Percentiles rank a stretch among this genome's conserved stretches.
phyloP scores from a whole-genome alignment of 129 eudicot genomes.

The Artemisia annua region DNA sequence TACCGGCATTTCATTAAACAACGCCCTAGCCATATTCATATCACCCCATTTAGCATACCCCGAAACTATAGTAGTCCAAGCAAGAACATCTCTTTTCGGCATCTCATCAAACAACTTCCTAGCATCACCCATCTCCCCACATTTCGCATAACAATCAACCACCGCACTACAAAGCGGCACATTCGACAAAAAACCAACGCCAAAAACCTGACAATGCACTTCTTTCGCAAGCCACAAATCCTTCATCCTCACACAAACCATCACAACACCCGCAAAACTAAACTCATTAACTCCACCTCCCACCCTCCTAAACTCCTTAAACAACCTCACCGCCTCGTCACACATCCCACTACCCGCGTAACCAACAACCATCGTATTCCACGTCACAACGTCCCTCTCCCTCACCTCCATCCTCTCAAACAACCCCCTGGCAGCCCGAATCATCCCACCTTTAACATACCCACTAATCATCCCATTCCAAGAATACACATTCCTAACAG shows the following conservation, averaged over 20 bases:
- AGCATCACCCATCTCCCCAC: slow-evolving; percentile 57
- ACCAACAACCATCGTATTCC: slow-evolving; percentile 79
- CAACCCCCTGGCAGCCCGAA: slow-evolving; percentile 51
- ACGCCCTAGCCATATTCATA: slow-evolving; percentile 45
- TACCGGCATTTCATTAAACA: slow-evolving; percentile 59
- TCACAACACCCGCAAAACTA: slow-evolving; percentile 67
- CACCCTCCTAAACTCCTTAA: slow-evolving; percentile 46
- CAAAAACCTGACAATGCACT: slow-evolving; percentile 59
- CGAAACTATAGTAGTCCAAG: slow-evolving; percentile 76
- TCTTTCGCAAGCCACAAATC: slow-evolving; percentile 53
- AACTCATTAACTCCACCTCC: slow-evolving; percentile 51
- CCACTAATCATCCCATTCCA: slow-evolving; percentile 87
- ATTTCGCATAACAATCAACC: slow-evolving; percentile 67
- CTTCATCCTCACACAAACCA: slow-evolving; percentile 47
- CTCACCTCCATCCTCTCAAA: slow-evolving; percentile 62
- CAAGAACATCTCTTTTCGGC: slow-evolving; percentile 50
- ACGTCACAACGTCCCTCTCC: slow-evolving; percentile 71
- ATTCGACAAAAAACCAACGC: slow-evolving; percentile 47
- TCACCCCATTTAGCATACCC: slow-evolving; percentile 66
- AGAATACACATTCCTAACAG: slow-evolving; percentile 58
- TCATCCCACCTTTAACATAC: slow-evolving; percentile 71
- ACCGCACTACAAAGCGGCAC: slow-evolving; percentile 66
- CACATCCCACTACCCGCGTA: slow-evolving; percentile 49
- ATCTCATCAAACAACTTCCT: slow-evolving; percentile 68
- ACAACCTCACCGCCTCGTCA: slow-evolving; percentile 53